Evolutionary conservation across 108 stramenopile genomes (phyloP), one percentile per base, ranked within the genome.

Genomic region (Nitzschia putrida): DNA sequence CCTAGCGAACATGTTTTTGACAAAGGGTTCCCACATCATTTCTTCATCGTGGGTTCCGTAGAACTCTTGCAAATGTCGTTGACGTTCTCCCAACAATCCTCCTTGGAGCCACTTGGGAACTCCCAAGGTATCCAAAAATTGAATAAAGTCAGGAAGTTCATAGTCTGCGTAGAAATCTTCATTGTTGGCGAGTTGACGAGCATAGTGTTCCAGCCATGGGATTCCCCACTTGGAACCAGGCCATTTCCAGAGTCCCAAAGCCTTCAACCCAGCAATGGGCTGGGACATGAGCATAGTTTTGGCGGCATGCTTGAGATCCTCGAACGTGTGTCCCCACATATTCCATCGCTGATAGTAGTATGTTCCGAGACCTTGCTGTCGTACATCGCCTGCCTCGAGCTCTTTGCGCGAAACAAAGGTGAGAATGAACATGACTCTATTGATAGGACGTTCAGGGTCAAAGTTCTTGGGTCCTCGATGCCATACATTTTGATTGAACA

Each of bases 401-500:
- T 68, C 61, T 21, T 64, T 66, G 47, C 69, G 67, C 26, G 54
- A 49, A 10, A 77, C 68, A 70, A 83, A 83, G 22, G 79, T 77
- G 3, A 83, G 37, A 54, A 80, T 83, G 52, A 83, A 83, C 68
- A 83, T 77, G 57, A 77, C 76, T 11, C 83, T 66, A 45, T 83
- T 71, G 11, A 58, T 25, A 8, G 39, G 51, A 4, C 41, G 54
- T 18, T 64, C 34, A 16, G 24, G 53, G 23, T 76, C 83, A 20
- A 22, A 25, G 57, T 83, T 76, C 20, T 41, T 37, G 13, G 76
- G 66, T 11, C 83, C 83, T 18, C 83, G 79, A 60, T 83, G 83
- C 78, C 78, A 83, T 0, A 74, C 56, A 57, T 80, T 73, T 61
- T 83, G 83, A 67, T 78, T 83, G 37, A 83, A 77, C 68, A 83